Base-by-base conservation (phyloP, 1,284 basidiomycete genomes). In the Vanrija sp. region DNA sequence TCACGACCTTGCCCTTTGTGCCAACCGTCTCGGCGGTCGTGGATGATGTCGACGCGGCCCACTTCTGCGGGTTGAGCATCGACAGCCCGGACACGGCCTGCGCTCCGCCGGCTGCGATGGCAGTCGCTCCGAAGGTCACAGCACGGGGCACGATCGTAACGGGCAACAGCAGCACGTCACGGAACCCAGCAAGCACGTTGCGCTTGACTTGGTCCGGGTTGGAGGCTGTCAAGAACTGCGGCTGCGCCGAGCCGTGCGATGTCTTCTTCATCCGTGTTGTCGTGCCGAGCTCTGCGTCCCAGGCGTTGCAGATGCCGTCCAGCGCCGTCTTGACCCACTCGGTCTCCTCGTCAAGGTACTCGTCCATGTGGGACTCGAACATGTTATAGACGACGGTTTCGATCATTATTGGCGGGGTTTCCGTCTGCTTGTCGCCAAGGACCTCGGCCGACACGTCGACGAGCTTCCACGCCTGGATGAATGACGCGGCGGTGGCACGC, bases 121-220 rank as follows among this genome's bases (percentile, higher is more conserved):
- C 88, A n/a, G 84, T 86, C 21, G 87, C 85, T 8, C 91, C 88
- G 38, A 78, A 79, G 0, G 75, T 78, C 39, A 86, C 85, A 0
- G 91, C 89, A 9, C 90, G 85, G 0, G 95, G 95, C 1, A 98
- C 93, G 64, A 98, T 96, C 1, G 92, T 96, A 18, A 98, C 95
- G 0, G 95, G 95, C 0, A 97, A 80, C 0, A 98, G 79, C 0
- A 98, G 83, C 0, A 92, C 85, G 57, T 90, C 87, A 10, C 89
- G 89, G 77, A 98, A 98, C 0, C 90, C 90, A 0, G 90, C 87
- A 1, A 98, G 81, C 12, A 98, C 89, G 61, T 88, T 96, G 19
- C 91, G 85, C 72, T 98, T 98, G 55, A 95, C 85, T 60, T 87
- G 85, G 0, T 92, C 91, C 0, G 94, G 92, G 66, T 97, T 96